phyloP scores from a whole-genome alignment of 2,329 filamentous ascomycete species.

The Penicillium corylophilum region DNA sequence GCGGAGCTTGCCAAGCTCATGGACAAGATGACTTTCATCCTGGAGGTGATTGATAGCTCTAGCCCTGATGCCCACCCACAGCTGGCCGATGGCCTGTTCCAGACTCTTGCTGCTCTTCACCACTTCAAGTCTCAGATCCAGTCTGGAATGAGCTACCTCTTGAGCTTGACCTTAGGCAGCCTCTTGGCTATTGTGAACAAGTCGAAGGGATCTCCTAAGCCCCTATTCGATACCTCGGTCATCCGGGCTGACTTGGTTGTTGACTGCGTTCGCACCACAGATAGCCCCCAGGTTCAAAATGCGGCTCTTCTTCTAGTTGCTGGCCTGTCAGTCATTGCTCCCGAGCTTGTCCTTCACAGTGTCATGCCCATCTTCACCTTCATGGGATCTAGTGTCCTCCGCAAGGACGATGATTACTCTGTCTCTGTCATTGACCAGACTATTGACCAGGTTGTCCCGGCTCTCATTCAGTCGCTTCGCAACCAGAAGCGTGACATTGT shows the following conservation, averaged over 20 bases:
- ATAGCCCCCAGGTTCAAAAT: constrained; percentile 91
- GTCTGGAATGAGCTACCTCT: constrained; percentile 85
- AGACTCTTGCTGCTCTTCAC: constrained; percentile 80
- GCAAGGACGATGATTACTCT: constrained; percentile 94
- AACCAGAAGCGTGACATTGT: constrained; percentile 75
- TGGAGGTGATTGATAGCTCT: constrained; percentile 84
- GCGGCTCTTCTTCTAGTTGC: constrained; percentile 85
- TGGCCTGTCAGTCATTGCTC: constrained; percentile 79
- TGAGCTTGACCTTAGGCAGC: constrained; percentile 78
- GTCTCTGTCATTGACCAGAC: constrained; percentile 93
- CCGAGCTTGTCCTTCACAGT: constrained; percentile 89
- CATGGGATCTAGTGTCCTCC: constrained; percentile 87
- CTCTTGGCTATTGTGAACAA: constrained; percentile 80
- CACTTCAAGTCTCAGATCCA: constrained; percentile 77
- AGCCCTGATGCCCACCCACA: constrained; percentile 71
- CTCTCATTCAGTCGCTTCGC: constrained; percentile 79
- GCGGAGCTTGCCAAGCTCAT: constrained; percentile 67
- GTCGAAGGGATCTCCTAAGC: constrained; percentile 53
- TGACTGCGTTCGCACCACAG: constrained; percentile 87
- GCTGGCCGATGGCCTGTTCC: constrained; percentile 77
- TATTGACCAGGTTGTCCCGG: constrained; percentile 89
- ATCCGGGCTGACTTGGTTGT: constrained; percentile 89
- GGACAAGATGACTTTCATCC: constrained; percentile 76
- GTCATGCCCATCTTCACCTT: constrained; percentile 99
- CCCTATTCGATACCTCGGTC: constrained; percentile 70